phyloP scores from a whole-genome alignment of 352 stramenopile species.

The Pythium volutum region DNA sequence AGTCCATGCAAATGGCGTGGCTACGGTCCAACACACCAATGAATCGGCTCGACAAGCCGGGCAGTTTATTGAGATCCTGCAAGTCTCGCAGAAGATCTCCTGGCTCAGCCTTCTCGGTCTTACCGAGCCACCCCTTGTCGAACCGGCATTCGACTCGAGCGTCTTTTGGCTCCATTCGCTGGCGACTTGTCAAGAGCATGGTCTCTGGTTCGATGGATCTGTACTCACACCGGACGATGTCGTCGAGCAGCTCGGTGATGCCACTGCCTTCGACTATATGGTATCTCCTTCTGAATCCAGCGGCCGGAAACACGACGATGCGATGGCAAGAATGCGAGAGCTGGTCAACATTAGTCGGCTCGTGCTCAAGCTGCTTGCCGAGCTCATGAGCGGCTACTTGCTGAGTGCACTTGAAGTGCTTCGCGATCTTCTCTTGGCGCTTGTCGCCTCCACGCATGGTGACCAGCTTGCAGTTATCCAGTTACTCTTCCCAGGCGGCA shows the following conservation, averaged over 20 bases:
- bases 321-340: not conserved
- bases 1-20: not conserved
- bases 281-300: not conserved
- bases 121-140: not conserved
- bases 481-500: constrained; percentile 38
- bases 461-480: constrained; percentile 4
- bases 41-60: not conserved
- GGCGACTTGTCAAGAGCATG: constrained; percentile 29
- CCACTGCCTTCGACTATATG: constrained; percentile 7
- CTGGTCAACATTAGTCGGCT: constrained; percentile 24
- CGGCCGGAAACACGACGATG: not conserved
- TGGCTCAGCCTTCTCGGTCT: not conserved
- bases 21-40: not conserved
- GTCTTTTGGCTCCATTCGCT: constrained; percentile 24
- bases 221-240: constrained; percentile 27
- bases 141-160: not conserved
- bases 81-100: not conserved
- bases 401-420: constrained; percentile 48
- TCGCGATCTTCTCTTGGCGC: constrained; percentile 11
- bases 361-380: constrained; percentile 51
- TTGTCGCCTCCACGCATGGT: not conserved
- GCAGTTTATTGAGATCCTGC: constrained; percentile 5
- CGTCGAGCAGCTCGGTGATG: constrained; percentile 39
- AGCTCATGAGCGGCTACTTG: constrained; percentile 46
- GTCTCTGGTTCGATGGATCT: constrained; percentile 35